These are phyloP conservation scores for Fusarium transvaalense DNA, from an alignment of 2,329 filamentous ascomycete genomes.

Conservation along the genomic window DNA sequence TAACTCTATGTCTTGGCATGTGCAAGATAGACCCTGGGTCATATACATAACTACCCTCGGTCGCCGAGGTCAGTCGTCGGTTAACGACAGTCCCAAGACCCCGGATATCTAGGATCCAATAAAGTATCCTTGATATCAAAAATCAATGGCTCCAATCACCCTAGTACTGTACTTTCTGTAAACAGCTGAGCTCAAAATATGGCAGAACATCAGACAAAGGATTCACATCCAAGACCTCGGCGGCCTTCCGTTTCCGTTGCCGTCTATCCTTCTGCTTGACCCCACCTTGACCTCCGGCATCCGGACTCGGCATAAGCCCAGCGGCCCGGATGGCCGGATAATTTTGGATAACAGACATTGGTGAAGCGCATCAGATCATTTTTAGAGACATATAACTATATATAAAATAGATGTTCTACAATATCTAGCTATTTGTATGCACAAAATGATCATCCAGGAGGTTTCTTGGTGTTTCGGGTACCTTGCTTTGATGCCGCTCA, in stretches of 20 bases:
- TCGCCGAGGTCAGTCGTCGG: constrained; percentile 45
- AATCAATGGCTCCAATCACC: not conserved
- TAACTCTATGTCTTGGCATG: constrained; percentile 23
- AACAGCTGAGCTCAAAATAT: constrained; percentile 1
- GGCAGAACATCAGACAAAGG: not conserved
- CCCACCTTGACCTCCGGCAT: constrained; percentile 36
- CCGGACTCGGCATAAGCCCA: constrained; percentile 35
- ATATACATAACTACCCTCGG: constrained; percentile 18
- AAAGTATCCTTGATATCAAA: constrained; percentile 16
- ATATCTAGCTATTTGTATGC: not conserved
- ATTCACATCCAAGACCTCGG: constrained; percentile 4
- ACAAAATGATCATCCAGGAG: not conserved
- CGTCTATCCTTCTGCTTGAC: not conserved
- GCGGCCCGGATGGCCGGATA: constrained; percentile 37
- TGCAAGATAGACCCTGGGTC: constrained; percentile 6
- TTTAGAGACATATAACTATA: too few species aligned
- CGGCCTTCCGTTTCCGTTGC: constrained; percentile 30
- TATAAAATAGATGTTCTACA: not conserved
- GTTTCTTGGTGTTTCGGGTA: constrained; percentile 35
- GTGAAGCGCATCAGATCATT: not conserved
- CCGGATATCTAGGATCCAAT: constrained; percentile 21
- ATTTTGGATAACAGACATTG: not conserved
- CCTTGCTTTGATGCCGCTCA: constrained; percentile 44
- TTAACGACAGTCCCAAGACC: constrained; percentile 26
- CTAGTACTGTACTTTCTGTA: constrained; percentile 1